phyloP scores from a whole-genome alignment of 2,329 filamentous ascomycete species.

The Fusarium luffae region DNA sequence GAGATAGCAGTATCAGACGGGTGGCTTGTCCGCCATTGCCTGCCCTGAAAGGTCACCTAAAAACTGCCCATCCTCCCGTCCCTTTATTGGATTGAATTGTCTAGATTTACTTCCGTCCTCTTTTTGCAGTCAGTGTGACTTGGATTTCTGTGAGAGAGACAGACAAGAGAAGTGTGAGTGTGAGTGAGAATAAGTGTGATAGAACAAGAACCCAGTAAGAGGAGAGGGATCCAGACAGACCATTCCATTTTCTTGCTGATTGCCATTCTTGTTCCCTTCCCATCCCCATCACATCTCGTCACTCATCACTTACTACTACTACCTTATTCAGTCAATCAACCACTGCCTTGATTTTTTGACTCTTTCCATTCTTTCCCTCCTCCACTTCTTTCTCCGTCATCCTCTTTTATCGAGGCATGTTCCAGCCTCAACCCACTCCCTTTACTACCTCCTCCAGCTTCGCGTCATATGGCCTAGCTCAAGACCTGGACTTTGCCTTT shows the following conservation, averaged over 20 bases:
- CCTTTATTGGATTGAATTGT: not conserved
- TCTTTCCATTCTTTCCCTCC: slow-evolving; percentile 7
- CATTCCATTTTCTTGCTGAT: not conserved
- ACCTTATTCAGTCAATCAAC: not conserved
- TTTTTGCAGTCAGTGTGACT: not conserved
- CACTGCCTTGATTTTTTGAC: slow-evolving; percentile 22
- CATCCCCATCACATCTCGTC: not conserved
- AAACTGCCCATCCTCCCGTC: slow-evolving; percentile 25
- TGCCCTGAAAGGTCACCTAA: slow-evolving; percentile 23
- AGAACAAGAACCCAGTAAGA: not conserved
- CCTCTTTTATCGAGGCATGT: slow-evolving; percentile 57
- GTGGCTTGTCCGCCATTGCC: slow-evolving; percentile 28
- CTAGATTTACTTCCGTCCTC: not conserved
- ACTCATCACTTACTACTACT: not conserved
- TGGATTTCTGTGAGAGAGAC: not conserved
- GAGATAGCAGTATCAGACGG: slow-evolving; percentile 28
- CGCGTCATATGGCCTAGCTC: slow-evolving; percentile 54
- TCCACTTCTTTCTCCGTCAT: slow-evolving; percentile 26
- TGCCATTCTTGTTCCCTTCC: slow-evolving; percentile 17
- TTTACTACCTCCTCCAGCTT: slow-evolving; percentile 58
- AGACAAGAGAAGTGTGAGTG: not conserved
- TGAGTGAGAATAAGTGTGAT: not conserved
- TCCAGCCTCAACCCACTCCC: slow-evolving; percentile 64
- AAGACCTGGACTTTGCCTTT: slow-evolving; percentile 46
- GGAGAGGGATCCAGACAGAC: not conserved